phyloP scores from a whole-genome alignment of 2,329 filamentous ascomycete species.

The Phaeomoniella chlamydospora region DNA sequence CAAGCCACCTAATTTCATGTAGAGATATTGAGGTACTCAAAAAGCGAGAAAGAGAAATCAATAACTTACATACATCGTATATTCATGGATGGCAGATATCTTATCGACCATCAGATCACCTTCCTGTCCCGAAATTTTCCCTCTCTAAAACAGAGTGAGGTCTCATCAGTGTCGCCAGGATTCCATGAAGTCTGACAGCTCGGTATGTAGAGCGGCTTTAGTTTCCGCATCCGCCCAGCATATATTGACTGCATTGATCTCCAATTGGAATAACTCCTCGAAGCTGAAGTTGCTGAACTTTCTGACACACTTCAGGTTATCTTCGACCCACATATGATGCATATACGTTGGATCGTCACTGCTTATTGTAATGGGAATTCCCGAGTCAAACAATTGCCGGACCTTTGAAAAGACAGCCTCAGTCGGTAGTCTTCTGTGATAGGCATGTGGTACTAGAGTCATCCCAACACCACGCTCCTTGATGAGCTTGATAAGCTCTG shows the following conservation, averaged over 20 bases:
- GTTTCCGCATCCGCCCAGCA: constrained; percentile 28
- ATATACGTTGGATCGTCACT: constrained; percentile 36
- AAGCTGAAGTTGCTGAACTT: constrained; percentile 24
- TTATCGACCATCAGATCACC: too few species aligned
- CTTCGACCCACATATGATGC: constrained; percentile 34
- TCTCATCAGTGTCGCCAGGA: too few species aligned
- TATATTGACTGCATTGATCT: constrained; percentile 28
- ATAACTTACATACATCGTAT: too few species aligned
- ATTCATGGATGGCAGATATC: too few species aligned
- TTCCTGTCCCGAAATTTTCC: too few species aligned
- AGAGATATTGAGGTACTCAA: too few species aligned
- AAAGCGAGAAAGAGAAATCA: too few species aligned
- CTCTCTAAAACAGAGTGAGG: too few species aligned
- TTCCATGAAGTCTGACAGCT: not conserved
- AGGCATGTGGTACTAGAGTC: constrained; percentile 27
- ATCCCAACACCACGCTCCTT: constrained; percentile 17
- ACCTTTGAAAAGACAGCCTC: constrained; percentile 19
- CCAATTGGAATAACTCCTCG: constrained; percentile 26
- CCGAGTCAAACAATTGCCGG: constrained; percentile 24
- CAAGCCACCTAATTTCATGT: too few species aligned
- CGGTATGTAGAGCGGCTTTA: constrained; percentile 14
- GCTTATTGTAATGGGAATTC: constrained; percentile 31
- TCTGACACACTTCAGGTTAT: constrained; percentile 30
- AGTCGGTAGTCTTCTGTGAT: constrained; percentile 12
- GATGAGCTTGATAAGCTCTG: constrained; percentile 18